Base-by-base conservation (phyloP, 2,329 filamentous ascomycete species). In the Stagonosporopsis rhizophila region DNA sequence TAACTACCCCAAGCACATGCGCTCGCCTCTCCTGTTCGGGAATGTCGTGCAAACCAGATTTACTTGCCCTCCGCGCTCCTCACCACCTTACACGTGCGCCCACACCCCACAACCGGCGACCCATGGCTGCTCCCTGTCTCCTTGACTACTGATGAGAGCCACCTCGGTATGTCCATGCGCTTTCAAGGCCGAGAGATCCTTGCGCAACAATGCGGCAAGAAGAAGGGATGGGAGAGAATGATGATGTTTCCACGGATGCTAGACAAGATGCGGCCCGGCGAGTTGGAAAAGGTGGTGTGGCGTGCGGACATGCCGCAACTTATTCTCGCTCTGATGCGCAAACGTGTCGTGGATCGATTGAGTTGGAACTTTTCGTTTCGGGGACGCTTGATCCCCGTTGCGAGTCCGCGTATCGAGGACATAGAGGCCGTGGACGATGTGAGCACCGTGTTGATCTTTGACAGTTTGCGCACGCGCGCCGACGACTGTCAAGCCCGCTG, bases 41-140 rank as follows among this genome's bases (percentile, higher is more conserved):
- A 71, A 53, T 90, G 88, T 65, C 66, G 73, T 20, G 68, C 82
- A 28, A 86, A 86, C 1, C 58, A 66, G 0, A 68, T 72, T 0
- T 67, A 68, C 1, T 72, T 91, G 6, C 89, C 89, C 1, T 74
- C 72, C 14, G 86, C 82, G 65, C 89, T 91, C 68, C 76, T 91
- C 4, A 83, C 89, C 51, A 79, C 84, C 28, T 87, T 91, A 57
- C 80, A 82, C 25, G 66, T 86, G 2, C 76, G 86, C 12, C 68
- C 76, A 1, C 82, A 89, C 52, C 87, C 87, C 0, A 75, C 80
- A 9, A 85, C 83, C 0, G 68, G 73, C 0, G 64, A 76, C 2
- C 77, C 82, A 0, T 90, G 85, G 84, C 84, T 82, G 70, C 77
- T 86, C 15, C 87, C 87, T 0, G 77, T 68, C 37, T 60, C 57